These are phyloP conservation scores for Carpinus fangiana DNA, from an alignment of 306 rosid genomes.

Conservation along the genomic window DNA sequence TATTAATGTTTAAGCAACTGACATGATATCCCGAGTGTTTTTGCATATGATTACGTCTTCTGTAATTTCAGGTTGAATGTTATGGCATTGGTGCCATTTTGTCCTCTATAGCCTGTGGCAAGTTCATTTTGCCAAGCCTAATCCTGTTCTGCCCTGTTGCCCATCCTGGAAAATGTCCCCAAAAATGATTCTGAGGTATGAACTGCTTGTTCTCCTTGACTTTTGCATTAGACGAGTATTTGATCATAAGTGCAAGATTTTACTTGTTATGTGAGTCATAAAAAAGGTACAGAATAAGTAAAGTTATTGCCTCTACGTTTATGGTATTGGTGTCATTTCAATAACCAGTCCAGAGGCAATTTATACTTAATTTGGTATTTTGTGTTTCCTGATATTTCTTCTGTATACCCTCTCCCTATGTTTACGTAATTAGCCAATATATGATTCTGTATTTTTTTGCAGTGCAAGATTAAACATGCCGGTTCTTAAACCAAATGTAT, in stretches of 20 bases:
- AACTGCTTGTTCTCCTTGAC: constrained; percentile 25
- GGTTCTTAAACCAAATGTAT: constrained; percentile 24
- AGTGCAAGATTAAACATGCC: constrained; percentile 22
- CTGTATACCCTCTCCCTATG: constrained; percentile 4
- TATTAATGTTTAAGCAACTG: constrained; percentile 13
- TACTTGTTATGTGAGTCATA: neutral
- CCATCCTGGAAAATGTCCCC: constrained; percentile 21
- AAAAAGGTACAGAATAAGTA: neutral
- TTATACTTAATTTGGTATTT: too few relatives aligned
- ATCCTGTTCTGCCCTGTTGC: constrained; percentile 20
- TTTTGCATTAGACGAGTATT: constrained; percentile 6
- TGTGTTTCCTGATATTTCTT: constrained; percentile 13
- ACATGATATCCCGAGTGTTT: neutral
- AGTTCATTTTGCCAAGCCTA: constrained; percentile 15
- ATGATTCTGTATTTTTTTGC: constrained; percentile 17
- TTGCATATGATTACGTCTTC: constrained; percentile 6
- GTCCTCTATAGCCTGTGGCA: constrained; percentile 22
- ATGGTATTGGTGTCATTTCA: neutral
- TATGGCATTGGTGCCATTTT: constrained; percentile 16
- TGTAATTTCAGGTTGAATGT: constrained; percentile 28
- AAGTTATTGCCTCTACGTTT: too few relatives aligned
- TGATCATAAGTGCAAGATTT: constrained; percentile 11
- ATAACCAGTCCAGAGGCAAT: too few relatives aligned
- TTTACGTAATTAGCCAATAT: neutral
- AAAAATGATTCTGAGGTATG: constrained; percentile 26